These are phyloP conservation scores for Tylopilus rubrobrunneus DNA, from an alignment of 768 basidiomycete species.

Conservation along the genomic window DNA sequence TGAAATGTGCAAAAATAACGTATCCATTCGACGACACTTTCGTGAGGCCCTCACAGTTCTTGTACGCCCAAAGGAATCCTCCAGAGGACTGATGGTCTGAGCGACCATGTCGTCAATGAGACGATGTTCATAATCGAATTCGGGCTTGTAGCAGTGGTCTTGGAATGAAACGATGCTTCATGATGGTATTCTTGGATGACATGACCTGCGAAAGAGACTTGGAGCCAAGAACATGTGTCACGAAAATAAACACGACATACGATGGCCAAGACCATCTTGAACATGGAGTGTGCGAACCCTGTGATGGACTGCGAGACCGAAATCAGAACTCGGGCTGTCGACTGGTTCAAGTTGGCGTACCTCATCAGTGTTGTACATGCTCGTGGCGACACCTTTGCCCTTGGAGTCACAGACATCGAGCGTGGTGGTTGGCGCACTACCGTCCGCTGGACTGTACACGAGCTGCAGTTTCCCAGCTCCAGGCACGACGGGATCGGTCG, in stretches of 20 bases:
- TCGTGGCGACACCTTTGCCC: conserved; percentile 87
- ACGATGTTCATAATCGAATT: conserved; percentile 92
- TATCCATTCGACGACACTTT: no score
- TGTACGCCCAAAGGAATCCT: conserved; percentile 77
- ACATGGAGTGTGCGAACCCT: conserved; percentile 97
- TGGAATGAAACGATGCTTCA: conserved; percentile 99
- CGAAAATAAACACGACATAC: conserved; percentile 34
- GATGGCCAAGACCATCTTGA: conserved; percentile 89
- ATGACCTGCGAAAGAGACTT: conserved; percentile 57
- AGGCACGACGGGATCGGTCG: conserved; percentile 89
- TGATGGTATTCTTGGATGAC: conserved; percentile 97
- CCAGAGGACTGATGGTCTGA: conserved; percentile 92
- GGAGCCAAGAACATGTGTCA: not conserved
- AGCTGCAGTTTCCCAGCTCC: conserved; percentile 94
- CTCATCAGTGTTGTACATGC: conserved; percentile 99
- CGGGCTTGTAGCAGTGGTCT: conserved; percentile 84
- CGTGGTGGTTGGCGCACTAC: conserved; percentile 51
- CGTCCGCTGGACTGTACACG: conserved; percentile 82
- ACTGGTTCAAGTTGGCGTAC: conserved; percentile 34
- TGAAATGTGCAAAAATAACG: no score
- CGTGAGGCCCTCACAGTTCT: conserved; percentile 36
- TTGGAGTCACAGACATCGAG: conserved; percentile 94
- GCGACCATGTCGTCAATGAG: conserved; percentile 99
- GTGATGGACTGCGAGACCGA: conserved; percentile 62
- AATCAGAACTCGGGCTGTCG: not conserved